Conservation (phyloP, 805 yeast species). For the Ogataea naganishii region DNA sequence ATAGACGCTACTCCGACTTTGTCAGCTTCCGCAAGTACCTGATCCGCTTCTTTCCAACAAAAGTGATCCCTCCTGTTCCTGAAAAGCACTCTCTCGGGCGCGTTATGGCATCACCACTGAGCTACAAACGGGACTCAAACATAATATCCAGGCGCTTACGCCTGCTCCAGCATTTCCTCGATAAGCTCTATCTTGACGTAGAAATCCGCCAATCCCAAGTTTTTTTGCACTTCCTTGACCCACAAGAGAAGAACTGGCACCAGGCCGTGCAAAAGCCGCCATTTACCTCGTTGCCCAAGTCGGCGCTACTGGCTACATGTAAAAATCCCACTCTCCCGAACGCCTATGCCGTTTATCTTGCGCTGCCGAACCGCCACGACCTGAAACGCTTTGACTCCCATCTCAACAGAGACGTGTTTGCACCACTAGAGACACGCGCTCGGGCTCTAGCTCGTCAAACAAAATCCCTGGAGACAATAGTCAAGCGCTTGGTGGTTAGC, state of each 20-base stretch:
- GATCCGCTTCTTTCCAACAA: slow-evolving; percentile 67
- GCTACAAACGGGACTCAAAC: slow-evolving; percentile 20
- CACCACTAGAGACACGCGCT: slow-evolving; percentile 17
- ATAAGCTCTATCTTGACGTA: slow-evolving; percentile 27
- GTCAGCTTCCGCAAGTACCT: slow-evolving; percentile 69
- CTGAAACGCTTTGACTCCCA: slow-evolving; percentile 18
- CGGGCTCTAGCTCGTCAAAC: slow-evolving; percentile 9
- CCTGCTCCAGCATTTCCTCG: slow-evolving; percentile 33
- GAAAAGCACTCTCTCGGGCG: slow-evolving; percentile 55
- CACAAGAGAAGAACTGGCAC: slow-evolving; percentile 41
- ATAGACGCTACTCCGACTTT: slow-evolving; percentile 88
- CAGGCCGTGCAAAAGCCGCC: slow-evolving; percentile 29
- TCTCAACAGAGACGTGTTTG: slow-evolving; percentile 16
- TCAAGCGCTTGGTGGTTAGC: slow-evolving; percentile 29
- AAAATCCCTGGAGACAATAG: slow-evolving; percentile 25
- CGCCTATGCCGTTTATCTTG: slow-evolving; percentile 42
- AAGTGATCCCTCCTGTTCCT: slow-evolving; percentile 95
- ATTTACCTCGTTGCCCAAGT: slow-evolving; percentile 36
- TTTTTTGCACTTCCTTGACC: slow-evolving; percentile 40
- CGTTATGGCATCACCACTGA: slow-evolving; percentile 21
- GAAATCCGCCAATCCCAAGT: slow-evolving; percentile 28
- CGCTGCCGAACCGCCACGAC: slow-evolving; percentile 27
- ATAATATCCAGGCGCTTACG: slow-evolving; percentile 41
- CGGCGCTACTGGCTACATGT: slow-evolving; percentile 40
- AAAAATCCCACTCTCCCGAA: slow-evolving; percentile 42